Evolutionary conservation across 2,329 filamentous ascomycete species (phyloP), one percentile per base, ranked within the genome.

Genomic region (Lomentospora prolificans): DNA sequence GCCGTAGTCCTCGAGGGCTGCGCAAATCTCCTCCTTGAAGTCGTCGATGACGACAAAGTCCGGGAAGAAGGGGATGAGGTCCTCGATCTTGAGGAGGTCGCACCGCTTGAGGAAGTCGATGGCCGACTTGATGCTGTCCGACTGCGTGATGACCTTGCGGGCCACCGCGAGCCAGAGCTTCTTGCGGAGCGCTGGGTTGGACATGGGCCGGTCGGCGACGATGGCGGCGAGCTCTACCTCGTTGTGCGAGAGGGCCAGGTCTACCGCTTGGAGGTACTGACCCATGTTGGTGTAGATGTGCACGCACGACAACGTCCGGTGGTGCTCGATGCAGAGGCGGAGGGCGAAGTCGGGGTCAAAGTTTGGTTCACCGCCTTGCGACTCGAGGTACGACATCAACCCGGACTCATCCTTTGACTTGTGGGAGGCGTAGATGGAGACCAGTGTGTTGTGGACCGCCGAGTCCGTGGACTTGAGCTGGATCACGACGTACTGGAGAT

Each of bases 1-100:
- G 50, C 85, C 88, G 72, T 99, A 99, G 60, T 95, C 89, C 70
- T 99, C 94, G 1, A 99, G 79, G 1, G 95, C 94, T 0, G 83
- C 78, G 72, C 94, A 99, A 36, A 99, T 97, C 68, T 99, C 94
- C 60, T 97, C 91, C 67, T 97, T 96, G 79, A 99, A 99, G 69
- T 97, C 94, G 67, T 99, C 94, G 59, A 99, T 97, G 53, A 97
- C 88, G 24, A 97, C 90, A 66, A 99, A 99, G 68, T 99, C 94
- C 0, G 94, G 94, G 72, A 99, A 99, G 75, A 99, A 96, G 0
- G 94, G 94, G 41, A 99, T 97, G 28, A 99, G 73, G 65, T 99
- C 94, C 72, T 99, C 94, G 60, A 99, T 99, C 60, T 87, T 86
- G 51, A 99, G 81, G 10, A 97, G 78, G 58, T 96, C 90, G 67